Base-by-base conservation (phyloP, 1,139 yeast genomes). In the Suhomyces wounanorum region DNA sequence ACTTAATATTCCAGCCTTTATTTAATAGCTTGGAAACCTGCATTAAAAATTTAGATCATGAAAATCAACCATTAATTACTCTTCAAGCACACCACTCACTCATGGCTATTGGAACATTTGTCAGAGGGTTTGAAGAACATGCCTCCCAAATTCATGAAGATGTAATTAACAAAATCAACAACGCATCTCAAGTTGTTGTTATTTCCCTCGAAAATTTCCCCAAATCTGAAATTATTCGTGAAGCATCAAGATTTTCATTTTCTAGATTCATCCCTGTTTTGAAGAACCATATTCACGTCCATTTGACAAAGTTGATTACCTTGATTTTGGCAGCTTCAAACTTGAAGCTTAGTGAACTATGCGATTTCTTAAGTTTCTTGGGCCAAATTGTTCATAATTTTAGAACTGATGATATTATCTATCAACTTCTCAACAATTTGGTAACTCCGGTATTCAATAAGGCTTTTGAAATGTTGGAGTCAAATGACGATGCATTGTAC, bases 91-190 rank as follows among this genome's bases (percentile, higher is more conserved):
- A 94, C 66, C 97, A 94, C 65, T 80, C 86, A 40, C 71, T 95
- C 45, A 83, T 89, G 84, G 94, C 97, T 0, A 82, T 94, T 48
- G 97, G 97, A 36, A 89, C 97, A 0, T 79, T 92, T 61, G 88
- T 92, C 2, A 81, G 94, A 62, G 98, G 98, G 1, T 85, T 88
- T 59, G 87, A 84, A 56, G 77, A 77, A 44, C 77, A 72, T 44
- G 58, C 58, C 28, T 63, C 63, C 35, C 64, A 61, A 33, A 68
- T 66, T 40, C 58, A 60, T 57, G 55, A 54, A 23, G 75, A 70
- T 44, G 63, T 80, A 23, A 70, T 79, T 16, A 77, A 73, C 50
- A 87, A 84, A 62, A 81, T 89, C 58, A 75, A 81, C 53, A 83
- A 84, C 58, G 89, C 91, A 13, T 83, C 96, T 0, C 91, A 89